Evolutionary conservation across 2,329 filamentous ascomycete genomes (phyloP).

Genomic region (Neofusicoccum umdonicola): DNA sequence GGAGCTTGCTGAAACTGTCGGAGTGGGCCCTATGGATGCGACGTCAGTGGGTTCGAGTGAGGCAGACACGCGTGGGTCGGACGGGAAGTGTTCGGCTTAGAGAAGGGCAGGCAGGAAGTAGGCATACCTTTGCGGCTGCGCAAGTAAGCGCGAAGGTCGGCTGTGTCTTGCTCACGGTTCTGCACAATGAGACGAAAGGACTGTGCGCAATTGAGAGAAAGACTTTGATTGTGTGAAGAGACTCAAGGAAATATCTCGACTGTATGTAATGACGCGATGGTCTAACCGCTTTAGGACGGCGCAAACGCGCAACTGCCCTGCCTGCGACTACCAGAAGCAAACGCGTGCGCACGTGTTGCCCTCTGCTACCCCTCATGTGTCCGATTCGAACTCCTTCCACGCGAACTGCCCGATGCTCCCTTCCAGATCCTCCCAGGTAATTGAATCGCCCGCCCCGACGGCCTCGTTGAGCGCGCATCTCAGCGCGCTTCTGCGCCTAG

Average conservation of each 20-base stretch:
- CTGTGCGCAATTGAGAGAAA: background rate
- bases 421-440: too few species aligned
- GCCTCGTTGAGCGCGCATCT: too few species aligned
- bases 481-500: background rate
- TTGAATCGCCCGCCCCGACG: too few species aligned
- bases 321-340: background rate
- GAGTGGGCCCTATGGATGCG: background rate
- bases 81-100: background rate
- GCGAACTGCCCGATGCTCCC: background rate
- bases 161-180: background rate
- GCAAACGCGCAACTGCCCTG: background rate
- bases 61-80: background rate
- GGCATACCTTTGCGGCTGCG: background rate
- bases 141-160: background rate
- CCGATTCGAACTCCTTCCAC: background rate
- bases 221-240: background rate
- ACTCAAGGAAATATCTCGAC: slow-evolving; percentile 4
- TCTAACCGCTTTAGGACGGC: slow-evolving; percentile 2
- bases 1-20: background rate
- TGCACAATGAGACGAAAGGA: background rate
- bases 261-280: background rate
- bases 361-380: background rate
- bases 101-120: background rate
- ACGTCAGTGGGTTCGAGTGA: background rate
- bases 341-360: background rate